phyloP scores from a whole-genome alignment of 2,329 filamentous ascomycete species.

The Elsinoe fawcettii region DNA sequence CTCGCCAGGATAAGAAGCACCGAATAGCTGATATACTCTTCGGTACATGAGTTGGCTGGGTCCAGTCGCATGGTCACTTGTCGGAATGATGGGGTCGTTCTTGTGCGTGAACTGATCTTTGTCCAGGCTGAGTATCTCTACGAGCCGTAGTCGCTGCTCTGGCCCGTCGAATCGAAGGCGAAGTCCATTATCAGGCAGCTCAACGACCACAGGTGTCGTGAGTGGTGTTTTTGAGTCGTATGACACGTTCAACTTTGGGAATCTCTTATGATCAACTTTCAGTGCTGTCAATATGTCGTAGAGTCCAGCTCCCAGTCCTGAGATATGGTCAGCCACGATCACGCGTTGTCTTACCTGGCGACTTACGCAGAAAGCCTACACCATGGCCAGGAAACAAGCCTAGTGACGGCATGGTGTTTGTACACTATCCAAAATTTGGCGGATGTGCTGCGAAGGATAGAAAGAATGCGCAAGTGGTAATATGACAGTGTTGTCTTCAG shows the following conservation, averaged over 20 bases:
- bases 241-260: slow-evolving; percentile 72
- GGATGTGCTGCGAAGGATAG: no score
- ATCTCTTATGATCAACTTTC: slow-evolving; percentile 76
- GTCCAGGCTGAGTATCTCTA: slow-evolving; percentile 85
- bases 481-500: neutral
- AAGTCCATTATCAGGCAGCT: slow-evolving; percentile 76
- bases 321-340: slow-evolving; percentile 15
- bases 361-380: slow-evolving; percentile 13
- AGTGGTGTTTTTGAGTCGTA: slow-evolving; percentile 73
- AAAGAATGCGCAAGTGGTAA: neutral
- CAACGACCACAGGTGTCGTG: slow-evolving; percentile 63
- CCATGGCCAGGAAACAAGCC: slow-evolving; percentile 5
- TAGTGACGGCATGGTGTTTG: slow-evolving; percentile 16
- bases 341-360: neutral
- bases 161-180: slow-evolving; percentile 88
- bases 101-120: slow-evolving; percentile 80
- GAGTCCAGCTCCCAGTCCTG: slow-evolving; percentile 82
- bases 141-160: slow-evolving; percentile 81
- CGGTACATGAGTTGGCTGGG: slow-evolving; percentile 37
- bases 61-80: slow-evolving; percentile 39
- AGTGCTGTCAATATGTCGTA: slow-evolving; percentile 82
- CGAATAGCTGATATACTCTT: slow-evolving; percentile 86
- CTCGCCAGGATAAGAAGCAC: slow-evolving; percentile 88
- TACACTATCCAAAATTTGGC: neutral
- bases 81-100: slow-evolving; percentile 17